Base-by-base conservation (phyloP, 257 asterid species). In the Rauvolfia tetraphylla region DNA sequence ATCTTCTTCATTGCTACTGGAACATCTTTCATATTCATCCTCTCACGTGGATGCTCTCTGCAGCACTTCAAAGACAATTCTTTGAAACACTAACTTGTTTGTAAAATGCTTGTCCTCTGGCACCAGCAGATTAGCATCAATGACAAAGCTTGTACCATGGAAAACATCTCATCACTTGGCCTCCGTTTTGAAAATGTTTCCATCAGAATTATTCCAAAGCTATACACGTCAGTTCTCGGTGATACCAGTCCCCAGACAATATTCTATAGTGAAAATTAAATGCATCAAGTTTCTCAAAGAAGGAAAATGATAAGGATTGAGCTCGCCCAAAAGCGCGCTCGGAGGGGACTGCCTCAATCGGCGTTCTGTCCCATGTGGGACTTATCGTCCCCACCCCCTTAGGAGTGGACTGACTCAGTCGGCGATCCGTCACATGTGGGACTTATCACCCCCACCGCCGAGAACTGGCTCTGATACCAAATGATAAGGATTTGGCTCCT, bases 101-200 rank as follows among this genome's bases (percentile, higher is more conserved):
- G 31, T n/a, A 23, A 23, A 2, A 22, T 56, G 62, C 12, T 0
- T 7, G 62, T 81, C 81, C 29, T 34, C 68, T 8, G 39, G 22
- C 7, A 5, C 18, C 11, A 82, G 41, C 42, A 87, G 69, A 76
- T 56, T 74, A 7, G 75, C 76, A 61, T 83, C 88, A 34, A 75
- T 29, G 20, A 83, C 71, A 38, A 87, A 39, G 80, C 70, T 82
- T 57, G 49, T 9, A 57, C 51, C 83, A 31, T 87, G 2, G 66
- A 25, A 42, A 82, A 84, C 79, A 76, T 23, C 25, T 53, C 84
- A 58, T 87, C 81, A 1, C 44, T 75, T 0, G 91, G 89, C 29
- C 70, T 75, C 68, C 63, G 80, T 76, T 84, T 51, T 1, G 89
- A 80, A 54, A 84, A 79, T 0, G 80, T 83, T 78, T 72, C 70